These are phyloP conservation scores for Hypoxylon sp. DNA, from an alignment of 2,329 filamentous ascomycete genomes.

Conservation along the genomic window DNA sequence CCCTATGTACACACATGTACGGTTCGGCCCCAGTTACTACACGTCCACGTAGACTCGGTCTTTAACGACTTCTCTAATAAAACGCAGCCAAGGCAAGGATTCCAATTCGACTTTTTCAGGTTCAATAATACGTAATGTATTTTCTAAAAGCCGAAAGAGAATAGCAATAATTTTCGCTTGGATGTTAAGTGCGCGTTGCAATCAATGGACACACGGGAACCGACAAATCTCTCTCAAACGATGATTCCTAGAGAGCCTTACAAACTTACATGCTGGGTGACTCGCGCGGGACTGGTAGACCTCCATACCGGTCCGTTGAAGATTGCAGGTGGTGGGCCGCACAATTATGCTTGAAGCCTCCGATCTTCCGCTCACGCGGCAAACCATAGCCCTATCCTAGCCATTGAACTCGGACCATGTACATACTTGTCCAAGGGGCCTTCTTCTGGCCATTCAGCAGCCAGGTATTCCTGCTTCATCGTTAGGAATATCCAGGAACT, in stretches of 20 bases:
- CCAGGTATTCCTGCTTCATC: slow-evolving; percentile 26
- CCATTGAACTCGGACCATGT: slow-evolving; percentile 15
- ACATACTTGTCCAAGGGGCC: slow-evolving; percentile 4
- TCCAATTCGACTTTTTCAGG: slow-evolving; percentile 20
- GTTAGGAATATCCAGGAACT: slow-evolving; percentile 23
- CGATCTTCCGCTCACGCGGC: slow-evolving; percentile 36
- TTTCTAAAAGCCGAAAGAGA: slow-evolving; percentile 26
- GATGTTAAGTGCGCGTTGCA: slow-evolving; percentile 30
- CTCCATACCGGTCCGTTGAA: slow-evolving; percentile 22
- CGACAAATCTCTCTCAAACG: slow-evolving; percentile 24
- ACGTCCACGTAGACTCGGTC: slow-evolving; percentile 40
- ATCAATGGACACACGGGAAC: slow-evolving; percentile 28
- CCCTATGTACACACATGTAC: slow-evolving; percentile 28
- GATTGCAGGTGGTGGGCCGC: slow-evolving; percentile 35
- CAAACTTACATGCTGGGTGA: slow-evolving; percentile 4
- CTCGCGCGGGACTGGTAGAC: slow-evolving; percentile 10
- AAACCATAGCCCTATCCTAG: slow-evolving; percentile 27
- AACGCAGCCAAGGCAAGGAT: slow-evolving; percentile 28
- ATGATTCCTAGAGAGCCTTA: slow-evolving; percentile 6
- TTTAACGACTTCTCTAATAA: slow-evolving; percentile 18
- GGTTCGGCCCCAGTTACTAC: slow-evolving; percentile 37
- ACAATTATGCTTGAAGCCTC: slow-evolving; percentile 9
- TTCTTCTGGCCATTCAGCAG: slow-evolving; percentile 23
- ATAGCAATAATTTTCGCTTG: slow-evolving; percentile 21
- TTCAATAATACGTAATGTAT: slow-evolving; percentile 24